Base-by-base conservation (phyloP, 495 filamentous ascomycete genomes). In the Immersiella caudata region DNA sequence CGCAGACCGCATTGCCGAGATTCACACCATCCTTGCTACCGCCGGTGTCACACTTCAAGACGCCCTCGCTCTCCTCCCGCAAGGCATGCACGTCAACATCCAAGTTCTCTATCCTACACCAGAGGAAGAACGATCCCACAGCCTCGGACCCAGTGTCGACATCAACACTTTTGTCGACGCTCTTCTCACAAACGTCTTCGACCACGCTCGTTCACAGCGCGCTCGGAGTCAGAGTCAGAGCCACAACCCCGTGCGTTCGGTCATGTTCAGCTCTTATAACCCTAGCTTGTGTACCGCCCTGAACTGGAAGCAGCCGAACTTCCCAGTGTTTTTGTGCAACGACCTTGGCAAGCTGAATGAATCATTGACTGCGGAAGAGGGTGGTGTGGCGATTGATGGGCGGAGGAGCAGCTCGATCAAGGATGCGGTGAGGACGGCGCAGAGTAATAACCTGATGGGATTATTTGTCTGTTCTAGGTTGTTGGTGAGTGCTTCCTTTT, bases 251-350 rank as follows among this genome's bases (percentile, higher is more conserved):
- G 90, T 93, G 74, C 83, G 93, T 21, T 93, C 90, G 9, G 89
- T 99, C 51, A 92, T 98, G 24, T 97, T 98, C 76, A 94, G 91
- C 66, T 93, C 91, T 7, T 96, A 93, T 69, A 97, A 97, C 74
- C 81, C 90, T 12, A 90, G 89, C 70, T 86, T 98, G 29, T 99
- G 95, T 77, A 93, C 91, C 40, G 93, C 94, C 4, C 73, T 99
- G 61, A 98, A 98, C 76, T 99, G 96, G 96, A 99, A 99, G 78
- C 95, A 99, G 76, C 95, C 95, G 12, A 99, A 98, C 70, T 99
- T 96, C 73, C 96, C 95, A 0, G 93, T 98, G 1, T 90, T 99
- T 65, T 85, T 97, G 57, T 97, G 93, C 80, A 97, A 98, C 75
- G 93, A 97, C 62, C 86, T 98, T 58, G 93, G 92, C 72, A 75